These are phyloP conservation scores for Botrytis porri DNA, from an alignment of 2,329 filamentous ascomycete species.

Conservation along the genomic window DNA sequence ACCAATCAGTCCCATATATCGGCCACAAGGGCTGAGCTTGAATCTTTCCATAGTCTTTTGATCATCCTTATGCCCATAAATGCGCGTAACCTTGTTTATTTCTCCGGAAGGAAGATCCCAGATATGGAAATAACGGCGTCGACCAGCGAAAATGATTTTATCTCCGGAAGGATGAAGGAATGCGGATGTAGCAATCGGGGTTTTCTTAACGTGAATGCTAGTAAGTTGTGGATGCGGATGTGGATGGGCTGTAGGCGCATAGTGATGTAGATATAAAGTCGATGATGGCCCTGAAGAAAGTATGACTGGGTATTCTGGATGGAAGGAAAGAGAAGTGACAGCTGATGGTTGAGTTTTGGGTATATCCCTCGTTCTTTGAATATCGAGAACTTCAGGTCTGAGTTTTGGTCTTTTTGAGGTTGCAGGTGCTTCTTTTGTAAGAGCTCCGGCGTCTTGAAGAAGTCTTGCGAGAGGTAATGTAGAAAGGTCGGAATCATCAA, in stretches of 20 bases:
- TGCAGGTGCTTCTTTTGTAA: constrained; percentile 49
- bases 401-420: constrained; percentile 66
- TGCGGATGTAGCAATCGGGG: constrained; percentile 78
- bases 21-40: constrained; percentile 80
- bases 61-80: constrained; percentile 74
- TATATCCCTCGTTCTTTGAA: constrained; percentile 85
- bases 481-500: constrained; percentile 57
- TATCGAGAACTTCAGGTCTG: constrained; percentile 83
- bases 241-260: constrained; percentile 70
- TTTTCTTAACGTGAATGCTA: constrained; percentile 79
- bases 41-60: constrained; percentile 91
- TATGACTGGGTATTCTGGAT: constrained; percentile 82
- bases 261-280: constrained; percentile 84
- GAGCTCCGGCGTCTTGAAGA: constrained; percentile 68
- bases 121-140: constrained; percentile 86
- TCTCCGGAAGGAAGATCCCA: constrained; percentile 84
- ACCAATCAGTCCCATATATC: constrained; percentile 79
- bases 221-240: constrained; percentile 87
- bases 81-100: constrained; percentile 76
- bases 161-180: constrained; percentile 73
- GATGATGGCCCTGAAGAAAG: constrained; percentile 85
- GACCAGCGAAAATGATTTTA: constrained; percentile 83
- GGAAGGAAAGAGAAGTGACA: constrained; percentile 82
- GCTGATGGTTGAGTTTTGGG: constrained; percentile 73
- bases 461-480: constrained; percentile 76